Evolutionary conservation across 2,329 filamentous ascomycete genomes (phyloP), one percentile per base, ranked within the genome.

Genomic region (Akanthomyces lecanii): DNA sequence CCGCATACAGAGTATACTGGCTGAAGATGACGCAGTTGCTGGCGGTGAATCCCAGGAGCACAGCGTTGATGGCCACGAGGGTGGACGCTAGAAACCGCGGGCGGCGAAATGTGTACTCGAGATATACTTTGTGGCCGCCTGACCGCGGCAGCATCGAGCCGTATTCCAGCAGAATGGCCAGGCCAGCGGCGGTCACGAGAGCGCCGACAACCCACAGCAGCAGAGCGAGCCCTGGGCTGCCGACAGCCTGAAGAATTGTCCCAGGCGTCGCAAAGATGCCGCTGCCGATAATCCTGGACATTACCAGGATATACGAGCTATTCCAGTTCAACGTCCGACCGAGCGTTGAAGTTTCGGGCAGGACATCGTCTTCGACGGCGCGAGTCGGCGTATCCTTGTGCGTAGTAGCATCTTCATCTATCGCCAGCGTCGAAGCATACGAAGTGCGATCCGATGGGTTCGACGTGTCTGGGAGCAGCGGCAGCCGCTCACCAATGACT

Each of bases 191-290:
- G 0, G 86, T 83, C 8, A 90, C 77, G 1, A 85, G 67, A 0
- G 86, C 85, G 1, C 88, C 88, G 0, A 85, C 72, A 0, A 88
- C 62, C 89, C 89, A 91, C 3, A 91, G 72, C 0, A 81, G 66
- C 1, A 91, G 72, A 0, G 86, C 81, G 2, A 90, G 74, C 0
- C 87, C 88, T 0, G 88, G 79, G 62, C 87, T 91, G 1, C 89
- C 89, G 2, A 86, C 85, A 0, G 85, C 82, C 44, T 84, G 81
- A 3, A 89, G 79, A 56, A 92, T 89, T 5, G 86, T 81, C 0
- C 85, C 88, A 0, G 87, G 89, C 0, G 87, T 90, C 0, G 88
- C 87, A 69, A 91, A 91, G 66, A 91, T 89, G 30, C 88, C 88
- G 68, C 82, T 87, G 14, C 88, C 88, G 36, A 90, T 86, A 6